These are phyloP conservation scores for Diaporthe velutina DNA, from an alignment of 2,329 filamentous ascomycete genomes.

Conservation along the genomic window DNA sequence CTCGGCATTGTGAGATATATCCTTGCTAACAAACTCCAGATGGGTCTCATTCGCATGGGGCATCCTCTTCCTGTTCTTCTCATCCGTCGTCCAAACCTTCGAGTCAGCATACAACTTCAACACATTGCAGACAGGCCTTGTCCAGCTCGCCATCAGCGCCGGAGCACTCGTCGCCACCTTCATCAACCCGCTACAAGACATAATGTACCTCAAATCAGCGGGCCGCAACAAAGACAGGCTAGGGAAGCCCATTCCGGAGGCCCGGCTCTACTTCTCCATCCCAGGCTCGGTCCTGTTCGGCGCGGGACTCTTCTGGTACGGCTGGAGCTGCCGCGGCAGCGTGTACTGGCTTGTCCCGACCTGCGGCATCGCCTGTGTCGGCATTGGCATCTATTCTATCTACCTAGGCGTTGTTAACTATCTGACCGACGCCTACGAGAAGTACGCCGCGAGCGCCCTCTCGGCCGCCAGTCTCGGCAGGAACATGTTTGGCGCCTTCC, in stretches of 20 bases:
- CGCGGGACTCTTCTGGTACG: conserved; percentile 78
- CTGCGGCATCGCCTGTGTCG: conserved; percentile 70
- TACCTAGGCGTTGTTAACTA: conserved; percentile 79
- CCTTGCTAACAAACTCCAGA: conserved; percentile 48
- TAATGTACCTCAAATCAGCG: conserved; percentile 48
- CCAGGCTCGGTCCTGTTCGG: conserved; percentile 73
- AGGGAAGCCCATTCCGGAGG: conserved; percentile 62
- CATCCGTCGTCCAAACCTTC: conserved; percentile 75
- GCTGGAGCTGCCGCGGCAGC: conserved; percentile 67
- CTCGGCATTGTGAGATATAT: neutral
- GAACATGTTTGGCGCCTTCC: conserved; percentile 73
- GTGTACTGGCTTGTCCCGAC: conserved; percentile 75
- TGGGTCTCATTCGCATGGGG: conserved; percentile 81
- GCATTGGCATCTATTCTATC: conserved; percentile 77
- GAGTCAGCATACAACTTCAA: conserved; percentile 70
- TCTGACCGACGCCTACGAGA: conserved; percentile 75
- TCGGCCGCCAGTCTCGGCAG: conserved; percentile 77
- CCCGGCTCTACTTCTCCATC: conserved; percentile 74
- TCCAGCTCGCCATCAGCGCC: conserved; percentile 65
- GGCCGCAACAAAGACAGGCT: conserved; percentile 57
- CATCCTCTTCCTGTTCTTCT: conserved; percentile 73
- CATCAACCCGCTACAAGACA: conserved; percentile 61
- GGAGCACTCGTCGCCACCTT: conserved; percentile 68
- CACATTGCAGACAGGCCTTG: conserved; percentile 69
- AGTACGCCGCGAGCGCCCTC: conserved; percentile 74